phyloP scores from a whole-genome alignment of 2,329 filamentous ascomycete species.

The Pseudomassariella vexata region DNA sequence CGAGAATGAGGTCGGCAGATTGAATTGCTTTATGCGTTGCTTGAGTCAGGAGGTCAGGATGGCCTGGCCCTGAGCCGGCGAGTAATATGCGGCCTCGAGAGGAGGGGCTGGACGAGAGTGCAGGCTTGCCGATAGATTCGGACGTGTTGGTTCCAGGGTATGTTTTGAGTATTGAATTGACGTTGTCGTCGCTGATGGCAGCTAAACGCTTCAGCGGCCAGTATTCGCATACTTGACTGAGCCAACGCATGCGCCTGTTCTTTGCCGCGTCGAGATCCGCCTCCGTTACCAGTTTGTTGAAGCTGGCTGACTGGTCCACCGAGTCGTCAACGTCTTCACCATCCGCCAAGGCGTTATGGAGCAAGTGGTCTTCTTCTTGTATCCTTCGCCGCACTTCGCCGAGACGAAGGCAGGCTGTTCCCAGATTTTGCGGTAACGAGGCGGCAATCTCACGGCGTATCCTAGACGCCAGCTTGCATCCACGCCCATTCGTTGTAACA shows the following conservation, averaged over 20 bases:
- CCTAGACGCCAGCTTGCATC: constrained; percentile 86
- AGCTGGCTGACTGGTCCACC: constrained; percentile 68
- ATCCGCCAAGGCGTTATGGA: constrained; percentile 27
- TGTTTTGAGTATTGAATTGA: constrained; percentile 68
- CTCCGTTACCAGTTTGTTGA: constrained; percentile 76
- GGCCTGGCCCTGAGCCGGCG: constrained; percentile 86
- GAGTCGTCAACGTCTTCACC: constrained; percentile 49
- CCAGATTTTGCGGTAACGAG: constrained; percentile 69
- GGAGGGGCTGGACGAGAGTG: constrained; percentile 1
- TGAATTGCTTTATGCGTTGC: constrained; percentile 74
- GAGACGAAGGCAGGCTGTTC: constrained; percentile 69
- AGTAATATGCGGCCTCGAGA: constrained; percentile 69
- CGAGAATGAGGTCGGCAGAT: constrained; percentile 71
- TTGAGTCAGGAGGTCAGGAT: constrained; percentile 84
- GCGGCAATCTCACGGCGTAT: constrained; percentile 85
- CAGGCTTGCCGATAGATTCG: constrained; percentile 13
- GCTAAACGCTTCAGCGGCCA: constrained; percentile 87
- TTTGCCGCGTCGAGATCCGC: constrained; percentile 69
- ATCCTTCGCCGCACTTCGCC: constrained; percentile 67
- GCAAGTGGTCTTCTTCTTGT: constrained; percentile 64
- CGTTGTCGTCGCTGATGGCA: constrained; percentile 71
- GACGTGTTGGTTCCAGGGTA: constrained; percentile 42
- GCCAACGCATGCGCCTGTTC: constrained; percentile 82
- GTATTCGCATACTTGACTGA: constrained; percentile 96
- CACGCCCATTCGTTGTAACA: constrained; percentile 89